phyloP scores from a whole-genome alignment of 768 basidiomycete genomes.

The Leccinellum rugosiceps region DNA sequence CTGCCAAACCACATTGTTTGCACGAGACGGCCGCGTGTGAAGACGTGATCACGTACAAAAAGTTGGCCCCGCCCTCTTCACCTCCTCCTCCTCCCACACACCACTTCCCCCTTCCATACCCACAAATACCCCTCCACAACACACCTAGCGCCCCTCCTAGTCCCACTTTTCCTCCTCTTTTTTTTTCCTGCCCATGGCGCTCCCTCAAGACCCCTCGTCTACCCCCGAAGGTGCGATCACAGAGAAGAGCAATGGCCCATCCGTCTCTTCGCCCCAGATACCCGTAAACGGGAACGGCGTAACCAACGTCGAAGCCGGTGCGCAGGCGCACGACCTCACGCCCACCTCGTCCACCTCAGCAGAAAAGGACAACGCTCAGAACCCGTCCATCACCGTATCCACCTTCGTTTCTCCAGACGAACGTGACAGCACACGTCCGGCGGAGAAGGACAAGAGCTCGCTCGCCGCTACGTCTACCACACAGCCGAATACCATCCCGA shows the following conservation, averaged over 20 bases:
- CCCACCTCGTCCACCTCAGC: slow-evolving; percentile 32
- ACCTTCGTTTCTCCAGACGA: slow-evolving; percentile 33
- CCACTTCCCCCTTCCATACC: slow-evolving; percentile 25
- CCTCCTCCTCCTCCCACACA: slow-evolving; percentile 18
- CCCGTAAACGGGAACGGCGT: slow-evolving; percentile 27
- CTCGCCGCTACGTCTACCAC: slow-evolving; percentile 43
- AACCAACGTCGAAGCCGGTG: slow-evolving; percentile 17
- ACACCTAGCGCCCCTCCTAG: not conserved
- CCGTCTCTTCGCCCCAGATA: slow-evolving; percentile 16
- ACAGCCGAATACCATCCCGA: slow-evolving; percentile 35
- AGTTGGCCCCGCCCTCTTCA: slow-evolving; percentile 18
- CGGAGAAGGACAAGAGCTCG: slow-evolving; percentile 44
- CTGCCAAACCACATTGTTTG: slow-evolving; percentile 25
- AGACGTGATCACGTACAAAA: slow-evolving; percentile 32
- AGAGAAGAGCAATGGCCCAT: slow-evolving; percentile 22
- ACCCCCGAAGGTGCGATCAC: slow-evolving; percentile 11
- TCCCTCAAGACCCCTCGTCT: slow-evolving; percentile 18
- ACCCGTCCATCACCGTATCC: slow-evolving; percentile 33
- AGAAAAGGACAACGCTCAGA: slow-evolving; percentile 36
- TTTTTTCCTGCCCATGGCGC: slow-evolving; percentile 22
- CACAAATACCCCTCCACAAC: slow-evolving; percentile 22
- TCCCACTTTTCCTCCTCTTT: not conserved
- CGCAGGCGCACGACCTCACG: slow-evolving; percentile 29
- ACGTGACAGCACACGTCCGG: slow-evolving; percentile 29
- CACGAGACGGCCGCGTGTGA: slow-evolving; percentile 27